phyloP scores from a whole-genome alignment of 495 filamentous ascomycete species.

The Halenospora varia region DNA sequence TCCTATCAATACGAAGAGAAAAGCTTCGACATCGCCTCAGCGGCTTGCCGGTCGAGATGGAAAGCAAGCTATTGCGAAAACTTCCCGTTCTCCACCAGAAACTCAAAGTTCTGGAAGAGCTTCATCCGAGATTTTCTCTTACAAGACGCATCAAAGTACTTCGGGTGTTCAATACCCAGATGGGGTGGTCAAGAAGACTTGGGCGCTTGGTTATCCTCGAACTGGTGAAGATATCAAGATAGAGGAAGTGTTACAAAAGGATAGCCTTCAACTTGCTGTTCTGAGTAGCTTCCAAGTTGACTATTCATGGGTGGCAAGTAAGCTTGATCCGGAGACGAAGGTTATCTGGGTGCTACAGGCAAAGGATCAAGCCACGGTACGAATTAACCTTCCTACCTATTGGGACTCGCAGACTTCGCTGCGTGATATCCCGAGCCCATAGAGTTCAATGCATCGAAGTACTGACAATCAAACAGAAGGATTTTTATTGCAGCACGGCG shows the following conservation, averaged over 20 bases:
- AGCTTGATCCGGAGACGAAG: slow-evolving; percentile 52
- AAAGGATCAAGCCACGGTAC: slow-evolving; percentile 39
- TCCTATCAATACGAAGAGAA: slow-evolving; percentile 40
- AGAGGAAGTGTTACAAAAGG: slow-evolving; percentile 79
- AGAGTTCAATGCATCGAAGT: neutral
- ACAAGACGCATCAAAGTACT: neutral
- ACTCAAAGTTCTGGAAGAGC: neutral
- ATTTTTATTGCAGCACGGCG: slow-evolving; percentile 20
- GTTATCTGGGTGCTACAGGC: slow-evolving; percentile 69
- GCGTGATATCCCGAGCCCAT: neutral
- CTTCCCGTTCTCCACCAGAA: neutral
- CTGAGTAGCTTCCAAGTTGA: slow-evolving; percentile 89
- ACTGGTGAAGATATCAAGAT: slow-evolving; percentile 74
- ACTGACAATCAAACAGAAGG: slow-evolving; percentile 17
- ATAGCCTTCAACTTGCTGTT: slow-evolving; percentile 68
- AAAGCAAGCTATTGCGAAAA: neutral
- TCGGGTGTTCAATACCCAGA: slow-evolving; percentile 53
- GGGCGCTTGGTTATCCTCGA: slow-evolving; percentile 53
- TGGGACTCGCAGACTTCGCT: neutral
- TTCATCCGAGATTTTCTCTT: neutral
- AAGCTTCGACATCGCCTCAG: slow-evolving; percentile 31
- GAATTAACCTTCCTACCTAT: neutral
- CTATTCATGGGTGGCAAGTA: slow-evolving; percentile 63
- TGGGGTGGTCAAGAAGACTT: slow-evolving; percentile 82
- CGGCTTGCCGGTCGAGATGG: neutral